A percentile compares a stretch with the other conserved stretches of the same genome.
Conservation (phyloP, 1,139 yeast genomes). For the Zygoascus meyerae region DNA sequence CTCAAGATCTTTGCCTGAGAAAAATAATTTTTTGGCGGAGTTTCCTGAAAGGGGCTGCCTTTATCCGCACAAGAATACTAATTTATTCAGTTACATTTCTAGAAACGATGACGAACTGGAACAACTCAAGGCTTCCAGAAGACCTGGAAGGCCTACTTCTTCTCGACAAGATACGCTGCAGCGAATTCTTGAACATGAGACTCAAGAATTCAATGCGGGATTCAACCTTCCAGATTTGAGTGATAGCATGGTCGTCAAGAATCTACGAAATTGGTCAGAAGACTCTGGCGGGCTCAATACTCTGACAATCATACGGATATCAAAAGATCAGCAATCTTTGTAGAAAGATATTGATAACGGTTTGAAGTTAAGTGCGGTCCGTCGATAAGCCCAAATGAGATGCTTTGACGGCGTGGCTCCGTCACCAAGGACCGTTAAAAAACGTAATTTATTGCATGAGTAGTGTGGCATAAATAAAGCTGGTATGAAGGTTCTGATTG, state of each 20-base stretch:
- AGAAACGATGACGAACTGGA: slow-evolving; percentile 71
- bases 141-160: slow-evolving; percentile 84
- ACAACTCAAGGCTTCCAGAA: slow-evolving; percentile 51
- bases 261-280: slow-evolving; percentile 72
- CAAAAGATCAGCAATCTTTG: slow-evolving; percentile 19
- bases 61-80: not conserved
- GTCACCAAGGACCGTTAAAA: not conserved
- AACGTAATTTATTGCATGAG: too few species aligned
- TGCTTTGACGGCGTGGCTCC: not conserved
- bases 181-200: slow-evolving; percentile 55
- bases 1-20: too few species aligned
- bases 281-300: slow-evolving; percentile 72
- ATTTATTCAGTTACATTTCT: slow-evolving; percentile 40
- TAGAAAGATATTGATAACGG: not conserved
- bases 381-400: too few species aligned
- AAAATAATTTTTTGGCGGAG: too few species aligned
- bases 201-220: slow-evolving; percentile 60
- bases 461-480: too few species aligned
- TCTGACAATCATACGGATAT: slow-evolving; percentile 40
- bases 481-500: not conserved
- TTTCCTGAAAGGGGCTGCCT: not conserved
- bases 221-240: slow-evolving; percentile 68
- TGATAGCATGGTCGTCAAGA: slow-evolving; percentile 52
- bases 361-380: not conserved
- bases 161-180: slow-evolving; percentile 63